Conservation (phyloP, 1,284 basidiomycete species). For the Cutaneotrichosporon cutaneum region DNA sequence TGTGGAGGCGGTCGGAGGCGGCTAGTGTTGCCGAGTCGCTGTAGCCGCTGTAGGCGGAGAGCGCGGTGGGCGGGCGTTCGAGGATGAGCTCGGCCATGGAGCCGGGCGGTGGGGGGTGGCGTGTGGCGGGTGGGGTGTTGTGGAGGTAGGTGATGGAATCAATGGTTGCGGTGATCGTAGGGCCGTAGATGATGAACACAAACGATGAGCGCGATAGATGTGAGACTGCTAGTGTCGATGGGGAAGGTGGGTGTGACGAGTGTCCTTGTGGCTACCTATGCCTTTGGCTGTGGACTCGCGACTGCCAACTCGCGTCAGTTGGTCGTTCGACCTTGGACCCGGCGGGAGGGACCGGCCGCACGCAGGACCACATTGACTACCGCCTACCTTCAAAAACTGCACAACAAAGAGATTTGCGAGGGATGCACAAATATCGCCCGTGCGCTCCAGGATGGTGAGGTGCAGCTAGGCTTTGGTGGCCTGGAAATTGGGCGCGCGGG, state of each 20-base stretch:
- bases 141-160: no score
- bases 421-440: background rate
- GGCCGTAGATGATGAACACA: background rate
- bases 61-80: background rate
- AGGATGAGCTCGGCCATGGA: background rate
- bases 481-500: no score
- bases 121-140: background rate
- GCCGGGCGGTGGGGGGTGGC: background rate
- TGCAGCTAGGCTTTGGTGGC: background rate
- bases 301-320: background rate
- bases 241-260: background rate
- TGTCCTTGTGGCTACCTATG: background rate
- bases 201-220: background rate
- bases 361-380: background rate
- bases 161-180: background rate
- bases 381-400: background rate
- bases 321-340: background rate
- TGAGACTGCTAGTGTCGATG: background rate
- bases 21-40: background rate
- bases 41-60: background rate
- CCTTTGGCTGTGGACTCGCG: background rate
- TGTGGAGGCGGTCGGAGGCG: background rate
- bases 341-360: background rate
- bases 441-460: background rate
- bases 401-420: slow-evolving; percentile 2